phyloP scores from a whole-genome alignment of 2,329 filamentous ascomycete genomes.

The Exophiala sp. region DNA sequence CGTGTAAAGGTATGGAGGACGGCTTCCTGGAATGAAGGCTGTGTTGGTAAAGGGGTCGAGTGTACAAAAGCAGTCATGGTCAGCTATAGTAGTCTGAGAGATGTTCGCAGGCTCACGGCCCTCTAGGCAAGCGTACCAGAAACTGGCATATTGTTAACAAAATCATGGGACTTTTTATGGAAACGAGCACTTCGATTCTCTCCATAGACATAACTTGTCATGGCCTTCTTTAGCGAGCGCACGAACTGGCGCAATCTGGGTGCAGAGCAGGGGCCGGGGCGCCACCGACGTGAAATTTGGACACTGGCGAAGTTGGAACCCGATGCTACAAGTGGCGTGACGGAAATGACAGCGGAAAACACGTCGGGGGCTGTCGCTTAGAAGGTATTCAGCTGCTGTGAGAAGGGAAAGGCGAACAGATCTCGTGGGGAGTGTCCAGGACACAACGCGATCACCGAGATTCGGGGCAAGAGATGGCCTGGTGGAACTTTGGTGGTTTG shows the following conservation, averaged over 20 bases:
- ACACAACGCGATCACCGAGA: slow-evolving; percentile 18
- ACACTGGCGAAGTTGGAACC: not conserved
- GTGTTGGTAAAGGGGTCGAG: slow-evolving; percentile 1
- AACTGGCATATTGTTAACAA: not conserved
- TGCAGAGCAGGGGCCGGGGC: slow-evolving; percentile 6
- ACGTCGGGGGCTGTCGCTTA: not conserved
- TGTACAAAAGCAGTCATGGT: slow-evolving; percentile 15
- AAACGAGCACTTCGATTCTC: not conserved
- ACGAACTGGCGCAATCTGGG: slow-evolving; percentile 10
- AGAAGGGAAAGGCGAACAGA: not conserved
- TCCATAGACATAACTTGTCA: slow-evolving; percentile 6
- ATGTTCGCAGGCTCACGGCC: not conserved
- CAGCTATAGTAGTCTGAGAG: slow-evolving; percentile 2
- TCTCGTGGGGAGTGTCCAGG: not conserved
- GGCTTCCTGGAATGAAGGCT: slow-evolving; percentile 1
- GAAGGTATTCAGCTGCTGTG: not conserved
- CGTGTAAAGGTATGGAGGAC: slow-evolving; percentile 6
- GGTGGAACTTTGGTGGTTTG: slow-evolving; percentile 8
- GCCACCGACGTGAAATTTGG: slow-evolving; percentile 10
- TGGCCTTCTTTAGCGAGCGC: slow-evolving; percentile 6
- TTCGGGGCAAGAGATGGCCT: slow-evolving; percentile 11
- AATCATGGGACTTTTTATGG: not conserved
- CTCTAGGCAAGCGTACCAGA: not conserved
- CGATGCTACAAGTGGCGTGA: slow-evolving; percentile 6
- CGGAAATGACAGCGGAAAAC: not conserved